Conservation (phyloP, 1,284 basidiomycete species). For the Blastosporella zonata region DNA sequence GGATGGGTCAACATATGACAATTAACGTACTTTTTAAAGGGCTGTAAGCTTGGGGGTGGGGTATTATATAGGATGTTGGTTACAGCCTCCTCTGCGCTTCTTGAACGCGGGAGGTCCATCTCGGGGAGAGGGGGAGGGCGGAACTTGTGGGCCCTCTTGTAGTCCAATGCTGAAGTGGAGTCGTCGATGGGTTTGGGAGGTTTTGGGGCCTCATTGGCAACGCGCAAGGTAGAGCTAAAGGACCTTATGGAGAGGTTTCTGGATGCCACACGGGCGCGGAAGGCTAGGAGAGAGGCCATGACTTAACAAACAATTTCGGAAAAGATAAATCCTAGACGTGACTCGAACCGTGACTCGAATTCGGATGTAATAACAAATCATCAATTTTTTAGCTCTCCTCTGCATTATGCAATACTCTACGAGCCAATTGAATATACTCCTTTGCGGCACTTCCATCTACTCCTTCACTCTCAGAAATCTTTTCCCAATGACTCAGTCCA, state of each 20-base stretch:
- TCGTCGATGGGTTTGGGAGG: slow-evolving; percentile 78
- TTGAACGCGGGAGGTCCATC: slow-evolving; percentile 70
- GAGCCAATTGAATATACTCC: slow-evolving; percentile 65
- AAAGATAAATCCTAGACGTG: slow-evolving; percentile 6
- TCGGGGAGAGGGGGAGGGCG: slow-evolving; percentile 77
- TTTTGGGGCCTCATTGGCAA: slow-evolving; percentile 50
- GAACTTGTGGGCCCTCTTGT: slow-evolving; percentile 74
- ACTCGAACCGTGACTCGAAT: slow-evolving; percentile 15
- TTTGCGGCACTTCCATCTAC: slow-evolving; percentile 39
- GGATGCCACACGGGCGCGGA: slow-evolving; percentile 21
- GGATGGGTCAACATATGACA: background rate
- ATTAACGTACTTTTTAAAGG: slow-evolving; percentile 83
- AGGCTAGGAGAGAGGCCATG: slow-evolving; percentile 19
- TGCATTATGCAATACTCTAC: slow-evolving; percentile 45
- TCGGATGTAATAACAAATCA: slow-evolving; percentile 2
- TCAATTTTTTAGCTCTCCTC: slow-evolving; percentile 3
- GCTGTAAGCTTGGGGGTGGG: slow-evolving; percentile 87
- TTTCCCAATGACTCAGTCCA: slow-evolving; percentile 72
- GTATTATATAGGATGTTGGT: slow-evolving; percentile 97
- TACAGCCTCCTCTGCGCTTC: slow-evolving; percentile 89
- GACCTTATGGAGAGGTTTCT: slow-evolving; percentile 29
- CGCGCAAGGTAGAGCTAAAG: slow-evolving; percentile 34
- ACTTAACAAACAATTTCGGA: background rate
- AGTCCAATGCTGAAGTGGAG: slow-evolving; percentile 92
- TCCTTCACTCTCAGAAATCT: slow-evolving; percentile 52